Percentiles rank a stretch among this genome's conserved stretches.
Evolutionary conservation across 73 alveolate genomes (phyloP).

Genomic region (Paramecium primaurelia): DNA sequence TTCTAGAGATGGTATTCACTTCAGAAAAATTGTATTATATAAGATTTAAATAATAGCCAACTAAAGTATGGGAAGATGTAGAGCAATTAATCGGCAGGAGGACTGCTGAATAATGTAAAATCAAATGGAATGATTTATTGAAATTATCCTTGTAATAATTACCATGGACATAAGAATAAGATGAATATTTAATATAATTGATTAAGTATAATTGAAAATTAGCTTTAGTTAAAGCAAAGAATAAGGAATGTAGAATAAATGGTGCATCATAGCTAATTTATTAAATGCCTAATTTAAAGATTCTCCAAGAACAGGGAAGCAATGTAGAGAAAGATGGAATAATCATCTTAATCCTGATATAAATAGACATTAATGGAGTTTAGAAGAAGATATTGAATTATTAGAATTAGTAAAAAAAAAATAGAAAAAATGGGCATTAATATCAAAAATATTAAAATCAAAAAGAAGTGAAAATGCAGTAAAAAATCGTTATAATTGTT

Average conservation of each 20-base stretch:
- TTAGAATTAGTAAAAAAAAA: constrained; percentile 70
- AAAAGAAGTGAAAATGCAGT: constrained; percentile 85
- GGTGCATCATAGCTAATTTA: constrained; percentile 25
- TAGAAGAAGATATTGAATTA: constrained; percentile 77
- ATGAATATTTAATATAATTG: background rate
- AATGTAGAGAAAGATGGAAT: constrained; percentile 94
- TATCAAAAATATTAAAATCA: constrained; percentile 61
- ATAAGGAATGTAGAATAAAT: background rate
- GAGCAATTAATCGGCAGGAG: background rate
- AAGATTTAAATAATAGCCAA: background rate
- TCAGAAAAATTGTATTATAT: background rate
- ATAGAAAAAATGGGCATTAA: constrained; percentile 85
- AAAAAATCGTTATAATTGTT: constrained; percentile 72
- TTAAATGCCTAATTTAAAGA: background rate
- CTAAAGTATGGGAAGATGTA: background rate
- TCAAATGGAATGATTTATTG: background rate
- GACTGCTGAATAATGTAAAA: background rate
- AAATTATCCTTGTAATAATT: background rate
- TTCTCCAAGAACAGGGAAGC: constrained; percentile 75
- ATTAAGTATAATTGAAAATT: background rate
- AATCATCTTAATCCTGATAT: constrained; percentile 87
- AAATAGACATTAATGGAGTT: constrained; percentile 78
- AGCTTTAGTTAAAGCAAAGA: background rate
- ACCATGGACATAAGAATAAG: constrained; percentile 37
- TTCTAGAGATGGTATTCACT: background rate